These are phyloP conservation scores for Phylloboletellus chloephorus DNA, from an alignment of 1,284 basidiomycete species.

Conservation along the genomic window DNA sequence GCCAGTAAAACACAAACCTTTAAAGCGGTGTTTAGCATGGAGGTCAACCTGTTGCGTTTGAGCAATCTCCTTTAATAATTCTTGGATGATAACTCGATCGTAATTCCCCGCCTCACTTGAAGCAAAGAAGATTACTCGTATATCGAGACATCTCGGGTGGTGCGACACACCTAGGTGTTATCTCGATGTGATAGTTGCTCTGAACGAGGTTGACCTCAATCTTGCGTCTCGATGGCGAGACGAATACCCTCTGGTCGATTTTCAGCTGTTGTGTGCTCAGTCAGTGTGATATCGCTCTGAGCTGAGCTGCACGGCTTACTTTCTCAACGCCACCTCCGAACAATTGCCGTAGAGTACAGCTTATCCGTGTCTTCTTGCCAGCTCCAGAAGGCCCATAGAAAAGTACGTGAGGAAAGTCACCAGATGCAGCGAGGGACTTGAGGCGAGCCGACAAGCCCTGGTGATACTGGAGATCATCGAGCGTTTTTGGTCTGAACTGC, in stretches of 20 bases:
- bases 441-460: slow-evolving; percentile 74
- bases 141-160: not conserved
- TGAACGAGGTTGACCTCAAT: slow-evolving; percentile 96
- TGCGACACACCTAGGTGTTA: slow-evolving; percentile 83
- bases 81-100: slow-evolving; percentile 94
- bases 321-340: slow-evolving; percentile 94
- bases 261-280: slow-evolving; percentile 65
- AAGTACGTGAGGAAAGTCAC: slow-evolving; percentile 96
- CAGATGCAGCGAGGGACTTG: slow-evolving; percentile 75
- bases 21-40: slow-evolving; percentile 93
- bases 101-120: slow-evolving; percentile 92
- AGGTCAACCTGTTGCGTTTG: slow-evolving; percentile 98
- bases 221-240: slow-evolving; percentile 92
- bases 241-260: slow-evolving; percentile 96
- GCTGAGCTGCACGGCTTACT: slow-evolving; percentile 39
- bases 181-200: slow-evolving; percentile 96
- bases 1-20: slow-evolving; percentile 54
- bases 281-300: slow-evolving; percentile 6
- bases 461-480: slow-evolving; percentile 91
- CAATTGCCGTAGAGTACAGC: slow-evolving; percentile 81
- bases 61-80: slow-evolving; percentile 96
- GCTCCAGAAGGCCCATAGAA: slow-evolving; percentile 98
- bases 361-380: slow-evolving; percentile 97
- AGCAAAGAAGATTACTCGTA: slow-evolving; percentile 5
- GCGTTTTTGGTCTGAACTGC: slow-evolving; percentile 81